A percentile compares a stretch with the other conserved stretches of the same genome.
These are phyloP conservation scores for Colletotrichum shisoi DNA, from an alignment of 2,329 filamentous ascomycete species.

Conservation along the genomic window DNA sequence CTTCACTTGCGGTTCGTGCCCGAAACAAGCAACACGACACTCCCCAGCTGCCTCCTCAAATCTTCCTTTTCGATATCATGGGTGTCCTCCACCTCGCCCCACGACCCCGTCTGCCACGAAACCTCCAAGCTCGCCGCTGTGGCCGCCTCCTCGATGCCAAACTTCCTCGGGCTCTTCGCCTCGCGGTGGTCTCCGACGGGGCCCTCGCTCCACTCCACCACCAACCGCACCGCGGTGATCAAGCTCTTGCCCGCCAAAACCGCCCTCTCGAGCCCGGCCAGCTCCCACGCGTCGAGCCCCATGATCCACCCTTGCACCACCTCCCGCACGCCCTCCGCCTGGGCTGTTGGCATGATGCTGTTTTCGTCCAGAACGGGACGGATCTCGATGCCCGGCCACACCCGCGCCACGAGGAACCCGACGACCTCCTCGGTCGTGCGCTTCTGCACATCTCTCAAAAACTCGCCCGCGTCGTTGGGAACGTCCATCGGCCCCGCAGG, in stretches of 20 bases:
- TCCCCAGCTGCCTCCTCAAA: conserved; percentile 84
- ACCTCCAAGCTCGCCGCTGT: conserved; percentile 83
- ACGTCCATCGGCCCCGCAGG: conserved; percentile 59
- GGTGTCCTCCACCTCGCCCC: conserved; percentile 98
- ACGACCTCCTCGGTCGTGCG: conserved; percentile 74
- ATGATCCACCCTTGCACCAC: conserved; percentile 80
- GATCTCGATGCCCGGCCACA: conserved; percentile 87
- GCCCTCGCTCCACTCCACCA: conserved; percentile 87
- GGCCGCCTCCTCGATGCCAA: conserved; percentile 84
- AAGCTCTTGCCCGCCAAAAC: conserved; percentile 88
- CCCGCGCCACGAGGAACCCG: conserved; percentile 70
- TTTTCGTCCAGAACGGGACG: conserved; percentile 79
- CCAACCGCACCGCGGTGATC: conserved; percentile 75
- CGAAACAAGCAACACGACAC: conserved; percentile 81
- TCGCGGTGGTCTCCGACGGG: conserved; percentile 53
- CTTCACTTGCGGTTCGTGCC: conserved; percentile 54
- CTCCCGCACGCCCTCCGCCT: conserved; percentile 77
- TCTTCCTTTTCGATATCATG: conserved; percentile 97
- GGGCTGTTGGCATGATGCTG: conserved; percentile 77
- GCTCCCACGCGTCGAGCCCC: conserved; percentile 76
- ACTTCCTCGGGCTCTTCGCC: conserved; percentile 53
- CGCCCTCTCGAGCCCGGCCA: conserved; percentile 85
- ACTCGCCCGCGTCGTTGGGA: conserved; percentile 60
- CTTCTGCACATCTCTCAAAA: conserved; percentile 76
- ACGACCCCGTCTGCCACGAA: conserved; percentile 85